A percentile compares a stretch with the other conserved stretches of the same genome.
phyloP scores from a whole-genome alignment of 306 rosid genomes.

The Cucurbita moschata region DNA sequence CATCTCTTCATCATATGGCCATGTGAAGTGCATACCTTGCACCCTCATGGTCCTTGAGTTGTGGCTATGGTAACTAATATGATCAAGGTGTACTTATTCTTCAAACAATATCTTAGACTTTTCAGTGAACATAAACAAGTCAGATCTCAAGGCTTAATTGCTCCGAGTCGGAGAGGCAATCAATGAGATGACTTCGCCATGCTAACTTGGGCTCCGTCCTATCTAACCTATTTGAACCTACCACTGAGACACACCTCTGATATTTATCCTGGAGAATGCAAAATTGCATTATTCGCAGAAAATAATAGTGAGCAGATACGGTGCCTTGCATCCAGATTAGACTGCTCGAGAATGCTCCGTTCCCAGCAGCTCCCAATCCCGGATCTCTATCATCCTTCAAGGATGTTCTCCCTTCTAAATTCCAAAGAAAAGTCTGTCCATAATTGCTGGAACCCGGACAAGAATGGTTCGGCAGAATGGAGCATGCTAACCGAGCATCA shows the following conservation, averaged over 20 bases:
- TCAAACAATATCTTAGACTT: background rate
- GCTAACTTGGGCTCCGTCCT: background rate
- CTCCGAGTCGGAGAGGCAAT: background rate
- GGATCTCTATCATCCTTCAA: background rate
- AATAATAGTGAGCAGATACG: background rate
- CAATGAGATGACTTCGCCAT: background rate
- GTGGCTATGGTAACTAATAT: background rate
- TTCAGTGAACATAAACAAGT: background rate
- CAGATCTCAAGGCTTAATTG: background rate
- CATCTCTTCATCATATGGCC: background rate
- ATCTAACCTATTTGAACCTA: background rate
- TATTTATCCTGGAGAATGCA: background rate
- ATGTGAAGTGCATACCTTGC: background rate
- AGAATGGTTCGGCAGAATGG: background rate
- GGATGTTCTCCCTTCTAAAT: background rate
- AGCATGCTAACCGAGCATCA: background rate
- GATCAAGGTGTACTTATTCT: background rate
- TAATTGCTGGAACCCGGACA: background rate
- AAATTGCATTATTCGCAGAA: background rate
- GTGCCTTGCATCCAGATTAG: background rate
- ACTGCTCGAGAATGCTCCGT: too few relatives aligned
- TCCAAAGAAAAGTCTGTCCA: background rate
- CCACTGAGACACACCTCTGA: background rate
- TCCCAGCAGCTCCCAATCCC: background rate
- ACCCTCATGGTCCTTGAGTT: background rate